phyloP scores from a whole-genome alignment of 163 green algal species.

The Volvox carteri region DNA sequence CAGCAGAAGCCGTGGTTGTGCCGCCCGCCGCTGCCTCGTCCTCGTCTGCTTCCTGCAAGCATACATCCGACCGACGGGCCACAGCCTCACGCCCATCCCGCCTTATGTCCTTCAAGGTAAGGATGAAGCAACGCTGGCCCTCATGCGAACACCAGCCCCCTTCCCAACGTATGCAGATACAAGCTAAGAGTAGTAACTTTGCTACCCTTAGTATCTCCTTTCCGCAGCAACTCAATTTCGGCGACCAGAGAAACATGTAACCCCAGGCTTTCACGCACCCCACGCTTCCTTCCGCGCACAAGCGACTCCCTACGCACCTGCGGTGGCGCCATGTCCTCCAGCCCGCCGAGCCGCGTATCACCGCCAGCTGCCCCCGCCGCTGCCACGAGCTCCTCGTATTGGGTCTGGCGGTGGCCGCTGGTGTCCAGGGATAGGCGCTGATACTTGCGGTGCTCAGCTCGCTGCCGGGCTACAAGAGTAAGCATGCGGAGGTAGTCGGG shows the following conservation, averaged over 20 bases:
- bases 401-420: constrained; percentile 59
- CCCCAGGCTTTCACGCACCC: too few species aligned
- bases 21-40: neutral
- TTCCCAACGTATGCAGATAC: too few species aligned
- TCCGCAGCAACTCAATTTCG: too few species aligned
- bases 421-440: constrained; percentile 85
- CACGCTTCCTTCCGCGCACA: neutral
- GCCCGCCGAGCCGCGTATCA: neutral
- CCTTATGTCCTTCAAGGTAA: too few species aligned
- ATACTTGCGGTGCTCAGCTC: constrained; percentile 82
- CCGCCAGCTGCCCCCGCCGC: neutral
- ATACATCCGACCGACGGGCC: too few species aligned
- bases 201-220: too few species aligned
- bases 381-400: constrained; percentile 14
- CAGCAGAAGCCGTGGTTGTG: neutral
- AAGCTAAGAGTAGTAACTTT: too few species aligned
- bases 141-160: too few species aligned
- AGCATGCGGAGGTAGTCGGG: constrained; percentile 61
- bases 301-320: neutral
- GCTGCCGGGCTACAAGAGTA: constrained; percentile 59
- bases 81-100: too few species aligned
- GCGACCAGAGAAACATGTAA: too few species aligned
- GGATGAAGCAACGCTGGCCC: too few species aligned
- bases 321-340: neutral
- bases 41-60: constrained; percentile 14